These are phyloP conservation scores for Hericium coralloides DNA, from an alignment of 768 basidiomycete genomes.

Conservation along the genomic window DNA sequence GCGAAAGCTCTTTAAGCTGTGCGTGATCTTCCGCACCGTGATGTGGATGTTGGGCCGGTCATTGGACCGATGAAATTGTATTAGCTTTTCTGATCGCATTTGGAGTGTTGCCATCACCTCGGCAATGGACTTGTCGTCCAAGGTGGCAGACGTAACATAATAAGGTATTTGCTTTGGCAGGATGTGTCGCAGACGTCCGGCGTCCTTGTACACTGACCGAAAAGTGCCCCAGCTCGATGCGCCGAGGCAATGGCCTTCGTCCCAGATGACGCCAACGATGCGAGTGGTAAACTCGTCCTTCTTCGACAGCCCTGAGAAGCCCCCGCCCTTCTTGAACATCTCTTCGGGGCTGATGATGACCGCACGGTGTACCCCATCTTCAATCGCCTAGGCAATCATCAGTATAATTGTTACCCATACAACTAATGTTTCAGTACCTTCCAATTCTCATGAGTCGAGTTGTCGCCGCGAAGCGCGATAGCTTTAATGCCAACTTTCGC, in stretches of 20 bases:
- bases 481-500: neutral
- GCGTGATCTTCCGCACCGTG: conserved; percentile 17
- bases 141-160: conserved; percentile 26
- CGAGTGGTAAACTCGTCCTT: no score
- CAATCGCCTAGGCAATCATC: conserved; percentile 17
- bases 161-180: conserved; percentile 22
- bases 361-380: conserved; percentile 16
- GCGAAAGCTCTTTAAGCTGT: conserved; percentile 5
- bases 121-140: conserved; percentile 15
- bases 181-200: conserved; percentile 9
- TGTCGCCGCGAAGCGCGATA: neutral
- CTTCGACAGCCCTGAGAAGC: conserved; percentile 4
- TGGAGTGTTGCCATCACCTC: conserved; percentile 18
- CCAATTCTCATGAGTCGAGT: neutral
- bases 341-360: conserved; percentile 20
- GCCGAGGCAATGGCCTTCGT: no score
- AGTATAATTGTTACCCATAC: neutral
- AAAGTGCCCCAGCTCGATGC: no score
- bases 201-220: no score
- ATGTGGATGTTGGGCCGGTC: conserved; percentile 26
- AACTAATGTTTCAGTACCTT: neutral
- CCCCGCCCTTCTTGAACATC: conserved; percentile 15
- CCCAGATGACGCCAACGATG: no score
- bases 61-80: conserved; percentile 17
- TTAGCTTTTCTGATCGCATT: conserved; percentile 9